Base-by-base conservation (phyloP, 2,329 filamentous ascomycete genomes). In the Neocucurbitaria cava region DNA sequence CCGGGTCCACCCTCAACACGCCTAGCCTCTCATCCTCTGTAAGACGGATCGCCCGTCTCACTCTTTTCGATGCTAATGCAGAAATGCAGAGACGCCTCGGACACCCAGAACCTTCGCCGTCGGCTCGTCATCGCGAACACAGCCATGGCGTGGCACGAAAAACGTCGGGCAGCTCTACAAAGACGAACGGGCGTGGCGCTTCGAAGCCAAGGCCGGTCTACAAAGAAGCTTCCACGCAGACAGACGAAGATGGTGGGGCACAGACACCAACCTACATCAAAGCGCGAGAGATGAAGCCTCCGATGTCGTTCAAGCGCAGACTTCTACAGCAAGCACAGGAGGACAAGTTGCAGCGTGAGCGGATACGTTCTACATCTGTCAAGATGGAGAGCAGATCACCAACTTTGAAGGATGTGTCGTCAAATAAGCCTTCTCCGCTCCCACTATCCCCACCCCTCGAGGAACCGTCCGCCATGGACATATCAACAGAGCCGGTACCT, bases 1-100 rank as follows among this genome's bases (percentile, higher is more conserved):
- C 79, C 39, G 82, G 82, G 45, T 84, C 83, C 18, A 78, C 73
- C 13, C 76, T 84, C 47, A 82, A 83, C 46, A 83, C 80, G 35
- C 80, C 82, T 17, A 78, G 77, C 58, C 69, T 77, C 55, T 71
- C 74, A 23, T 72, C 77, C 23, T 80, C 78, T 28, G 76, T 78
- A 73, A 74, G 74, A 50, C 48, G 30, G 46, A 43, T 23, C 23
- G 49, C 54, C 20, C 56, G 54, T 56, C 36, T 52, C 42, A 49
- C 53, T 40, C 54, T 54, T 48, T 59, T 51, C 24, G 17, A 41
- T 31, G 58, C 71, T 74, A 56, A 75, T 50, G 3, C 31, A 30
- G 13, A 26, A 45, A 24, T 21, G 56, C 72, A 77, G 74, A 75
- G 69, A 65, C 74, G 74, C 35, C 62, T 75, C 26, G 74, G 71